Percentiles rank a stretch among this genome's conserved stretches.
Evolutionary conservation across 192 early-diverging fungal genomes (phyloP).

Genomic region (Backusella mclennaniae): DNA sequence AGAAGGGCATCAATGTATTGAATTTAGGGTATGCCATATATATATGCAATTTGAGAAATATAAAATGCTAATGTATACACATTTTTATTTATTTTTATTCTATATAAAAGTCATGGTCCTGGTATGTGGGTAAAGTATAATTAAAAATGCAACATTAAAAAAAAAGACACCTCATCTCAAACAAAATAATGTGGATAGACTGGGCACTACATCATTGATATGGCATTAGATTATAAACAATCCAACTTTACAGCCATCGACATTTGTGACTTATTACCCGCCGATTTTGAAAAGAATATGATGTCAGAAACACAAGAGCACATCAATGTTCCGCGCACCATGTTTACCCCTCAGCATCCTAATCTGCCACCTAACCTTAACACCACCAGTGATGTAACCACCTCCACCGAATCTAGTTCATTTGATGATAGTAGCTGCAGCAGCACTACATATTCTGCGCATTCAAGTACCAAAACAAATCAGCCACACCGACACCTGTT

Average conservation of each 20-base stretch:
- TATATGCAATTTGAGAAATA: background rate
- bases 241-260: constrained; percentile 23
- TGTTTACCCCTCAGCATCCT: background rate
- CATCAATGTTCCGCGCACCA: background rate
- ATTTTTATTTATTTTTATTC: background rate
- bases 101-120: constrained; percentile 15
- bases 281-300: constrained; percentile 4
- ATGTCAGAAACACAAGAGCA: background rate
- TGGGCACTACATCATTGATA: constrained; percentile 28
- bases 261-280: constrained; percentile 20
- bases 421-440: background rate
- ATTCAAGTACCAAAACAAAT: background rate
- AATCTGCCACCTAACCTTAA: background rate
- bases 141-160: background rate
- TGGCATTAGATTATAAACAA: constrained; percentile 25
- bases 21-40: constrained; percentile 25
- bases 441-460: background rate
- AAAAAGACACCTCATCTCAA: background rate
- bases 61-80: background rate
- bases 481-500: background rate
- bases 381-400: background rate
- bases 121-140: constrained; percentile 26
- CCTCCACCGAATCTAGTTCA: background rate
- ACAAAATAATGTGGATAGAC: background rate
- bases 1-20: constrained; percentile 20